Evolutionary conservation across 2,329 filamentous ascomycete genomes (phyloP).

Genomic region (Ceratocystis smalleyi): DNA sequence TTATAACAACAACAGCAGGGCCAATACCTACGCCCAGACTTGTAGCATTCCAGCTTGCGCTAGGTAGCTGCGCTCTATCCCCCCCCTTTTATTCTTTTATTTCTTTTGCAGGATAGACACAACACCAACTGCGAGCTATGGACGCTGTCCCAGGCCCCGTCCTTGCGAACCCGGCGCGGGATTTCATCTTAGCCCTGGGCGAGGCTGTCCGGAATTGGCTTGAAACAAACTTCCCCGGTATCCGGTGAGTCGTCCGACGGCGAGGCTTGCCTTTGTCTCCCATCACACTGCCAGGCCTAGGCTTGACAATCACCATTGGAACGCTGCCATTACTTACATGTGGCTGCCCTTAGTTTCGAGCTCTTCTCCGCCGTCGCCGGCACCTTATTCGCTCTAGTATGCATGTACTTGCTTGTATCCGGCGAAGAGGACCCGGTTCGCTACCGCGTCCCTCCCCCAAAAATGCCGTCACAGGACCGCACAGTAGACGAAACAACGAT

Average conservation of each 20-base stretch:
- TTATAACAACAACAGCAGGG: too few relatives aligned
- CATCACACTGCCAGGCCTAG: too few relatives aligned
- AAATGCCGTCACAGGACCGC: conserved; percentile 40
- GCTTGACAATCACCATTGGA: too few relatives aligned
- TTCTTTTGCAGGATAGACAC: neutral
- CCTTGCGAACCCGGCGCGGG: conserved; percentile 11
- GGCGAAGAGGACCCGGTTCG: conserved; percentile 31
- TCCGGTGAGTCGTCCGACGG: conserved; percentile 6
- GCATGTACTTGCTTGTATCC: conserved; percentile 22
- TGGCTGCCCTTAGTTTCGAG: conserved; percentile 20
- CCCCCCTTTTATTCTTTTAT: too few relatives aligned
- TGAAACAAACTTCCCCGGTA: conserved; percentile 3
- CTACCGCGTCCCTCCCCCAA: conserved; percentile 49
- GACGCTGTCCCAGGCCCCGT: conserved; percentile 1
- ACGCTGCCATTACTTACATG: neutral
- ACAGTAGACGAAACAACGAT: conserved; percentile 45
- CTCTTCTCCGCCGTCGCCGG: conserved; percentile 22
- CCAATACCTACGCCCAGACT: neutral
- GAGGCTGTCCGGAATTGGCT: conserved; percentile 11
- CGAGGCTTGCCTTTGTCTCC: too few relatives aligned
- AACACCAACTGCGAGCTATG: neutral
- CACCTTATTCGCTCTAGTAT: conserved; percentile 22
- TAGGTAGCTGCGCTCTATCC: neutral
- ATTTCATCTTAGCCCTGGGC: conserved; percentile 4
- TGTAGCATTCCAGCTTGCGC: neutral